Conservation (phyloP, 208 protist species). For the Angomonas ambiguus region DNA sequence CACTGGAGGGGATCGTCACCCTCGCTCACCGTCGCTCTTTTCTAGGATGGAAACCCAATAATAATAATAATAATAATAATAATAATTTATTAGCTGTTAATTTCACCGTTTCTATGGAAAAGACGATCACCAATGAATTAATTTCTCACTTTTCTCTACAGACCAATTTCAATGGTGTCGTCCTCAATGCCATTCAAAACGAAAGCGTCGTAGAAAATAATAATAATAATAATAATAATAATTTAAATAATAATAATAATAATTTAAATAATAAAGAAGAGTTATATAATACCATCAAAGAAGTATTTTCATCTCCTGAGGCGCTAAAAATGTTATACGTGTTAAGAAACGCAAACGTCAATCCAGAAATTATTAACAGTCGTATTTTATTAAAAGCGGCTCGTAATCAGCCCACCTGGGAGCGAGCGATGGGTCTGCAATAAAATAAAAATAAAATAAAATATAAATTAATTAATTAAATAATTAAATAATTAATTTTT, state of each 20-base stretch:
- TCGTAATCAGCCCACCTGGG: slow-evolving; percentile 38
- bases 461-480: background rate
- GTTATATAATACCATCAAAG: slow-evolving; percentile 20
- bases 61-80: too few relatives aligned
- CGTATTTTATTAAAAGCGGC: slow-evolving; percentile 42
- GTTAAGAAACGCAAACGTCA: slow-evolving; percentile 54
- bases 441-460: slow-evolving; percentile 15
- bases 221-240: too few relatives aligned
- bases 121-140: background rate
- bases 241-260: background rate
- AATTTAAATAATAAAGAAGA: background rate
- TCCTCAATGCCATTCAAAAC: slow-evolving; percentile 9
- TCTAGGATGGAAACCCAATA: too few relatives aligned
- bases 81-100: background rate
- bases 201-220: too few relatives aligned
- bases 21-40: background rate
- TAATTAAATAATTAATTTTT: background rate
- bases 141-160: slow-evolving; percentile 42
- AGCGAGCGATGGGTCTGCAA: slow-evolving; percentile 39
- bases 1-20: slow-evolving; percentile 3
- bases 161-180: slow-evolving; percentile 43
- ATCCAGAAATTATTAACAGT: slow-evolving; percentile 43
- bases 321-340: slow-evolving; percentile 47
- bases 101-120: background rate
- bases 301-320: slow-evolving; percentile 29